Percentiles rank a stretch among this genome's conserved stretches.
These are phyloP conservation scores for Akanthomyces lecanii DNA, from an alignment of 2,329 filamentous ascomycete genomes.

Conservation along the genomic window DNA sequence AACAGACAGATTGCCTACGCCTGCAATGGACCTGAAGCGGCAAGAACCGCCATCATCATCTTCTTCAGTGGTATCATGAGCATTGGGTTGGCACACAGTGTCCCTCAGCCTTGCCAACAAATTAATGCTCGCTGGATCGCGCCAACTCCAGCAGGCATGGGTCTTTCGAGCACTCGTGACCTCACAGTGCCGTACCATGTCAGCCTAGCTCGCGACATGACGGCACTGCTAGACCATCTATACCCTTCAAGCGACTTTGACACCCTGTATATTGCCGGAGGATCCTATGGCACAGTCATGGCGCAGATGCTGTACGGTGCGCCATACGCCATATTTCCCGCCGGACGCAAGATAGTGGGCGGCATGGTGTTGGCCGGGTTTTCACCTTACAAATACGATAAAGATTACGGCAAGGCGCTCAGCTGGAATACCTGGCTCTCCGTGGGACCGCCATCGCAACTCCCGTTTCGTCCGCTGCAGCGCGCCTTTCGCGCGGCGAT, in stretches of 20 bases:
- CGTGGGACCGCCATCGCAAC: slow-evolving; percentile 18
- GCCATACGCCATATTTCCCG: slow-evolving; percentile 21
- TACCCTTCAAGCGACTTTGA: slow-evolving; percentile 19
- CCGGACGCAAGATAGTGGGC: slow-evolving; percentile 20
- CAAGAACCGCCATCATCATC: slow-evolving; percentile 21
- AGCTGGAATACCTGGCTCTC: slow-evolving; percentile 22
- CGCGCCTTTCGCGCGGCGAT: slow-evolving; percentile 16
- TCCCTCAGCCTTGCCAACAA: slow-evolving; percentile 18
- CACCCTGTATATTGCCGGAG: slow-evolving; percentile 20
- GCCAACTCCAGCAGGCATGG: slow-evolving; percentile 21
- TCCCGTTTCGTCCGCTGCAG: slow-evolving; percentile 21
- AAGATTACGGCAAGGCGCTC: slow-evolving; percentile 18
- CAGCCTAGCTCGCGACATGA: slow-evolving; percentile 19
- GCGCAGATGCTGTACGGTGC: slow-evolving; percentile 25
- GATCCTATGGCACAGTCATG: slow-evolving; percentile 23
- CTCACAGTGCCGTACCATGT: slow-evolving; percentile 17
- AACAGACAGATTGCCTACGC: slow-evolving; percentile 23
- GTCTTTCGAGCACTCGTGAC: slow-evolving; percentile 18
- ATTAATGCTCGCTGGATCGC: slow-evolving; percentile 20
- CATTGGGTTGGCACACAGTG: slow-evolving; percentile 20
- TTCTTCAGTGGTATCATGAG: slow-evolving; percentile 24
- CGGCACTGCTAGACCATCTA: slow-evolving; percentile 19
- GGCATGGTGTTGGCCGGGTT: slow-evolving; percentile 21
- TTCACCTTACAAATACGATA: slow-evolving; percentile 22
- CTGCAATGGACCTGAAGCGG: slow-evolving; percentile 20